phyloP scores from a whole-genome alignment of 164 flowering plant genomes.

The Magnolia kwangsiensis region DNA sequence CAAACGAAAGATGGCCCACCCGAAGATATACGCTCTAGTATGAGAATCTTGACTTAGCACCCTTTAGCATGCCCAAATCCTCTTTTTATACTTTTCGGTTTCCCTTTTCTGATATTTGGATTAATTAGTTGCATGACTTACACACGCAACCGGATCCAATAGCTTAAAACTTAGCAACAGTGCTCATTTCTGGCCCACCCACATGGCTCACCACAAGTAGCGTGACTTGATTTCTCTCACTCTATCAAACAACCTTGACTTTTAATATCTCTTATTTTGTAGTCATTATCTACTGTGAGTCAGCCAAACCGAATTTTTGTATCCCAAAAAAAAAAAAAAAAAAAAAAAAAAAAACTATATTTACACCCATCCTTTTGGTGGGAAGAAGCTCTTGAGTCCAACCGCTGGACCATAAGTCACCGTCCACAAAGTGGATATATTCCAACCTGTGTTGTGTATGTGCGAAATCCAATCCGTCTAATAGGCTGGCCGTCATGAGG shows the following conservation, averaged over 20 bases:
- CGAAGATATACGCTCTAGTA: conserved; percentile 20
- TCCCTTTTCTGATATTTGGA: conserved; percentile 12
- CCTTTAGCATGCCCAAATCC: conserved; percentile 11
- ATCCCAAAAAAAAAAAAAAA: too few relatives aligned
- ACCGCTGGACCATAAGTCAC: too few relatives aligned
- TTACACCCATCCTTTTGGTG: too few relatives aligned
- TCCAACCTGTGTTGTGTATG: too few relatives aligned
- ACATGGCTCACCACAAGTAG: neutral
- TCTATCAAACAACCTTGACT: neutral
- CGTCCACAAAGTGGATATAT: too few relatives aligned
- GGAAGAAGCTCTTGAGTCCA: too few relatives aligned
- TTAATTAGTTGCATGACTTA: conserved; percentile 2
- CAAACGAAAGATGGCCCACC: conserved; percentile 19
- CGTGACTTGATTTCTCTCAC: neutral
- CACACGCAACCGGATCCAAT: conserved; percentile 1
- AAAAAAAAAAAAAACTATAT: too few relatives aligned
- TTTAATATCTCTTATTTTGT: neutral
- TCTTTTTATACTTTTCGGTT: conserved; percentile 2
- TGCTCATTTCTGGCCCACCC: neutral
- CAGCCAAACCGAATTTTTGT: too few relatives aligned
- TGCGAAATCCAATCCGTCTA: too few relatives aligned
- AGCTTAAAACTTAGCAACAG: neutral
- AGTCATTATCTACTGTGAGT: neutral
- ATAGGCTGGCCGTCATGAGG: too few relatives aligned
- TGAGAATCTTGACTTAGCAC: conserved; percentile 51